Base-by-base conservation (phyloP, 192 early-diverging fungal species). In the Backusella morwellensis region DNA sequence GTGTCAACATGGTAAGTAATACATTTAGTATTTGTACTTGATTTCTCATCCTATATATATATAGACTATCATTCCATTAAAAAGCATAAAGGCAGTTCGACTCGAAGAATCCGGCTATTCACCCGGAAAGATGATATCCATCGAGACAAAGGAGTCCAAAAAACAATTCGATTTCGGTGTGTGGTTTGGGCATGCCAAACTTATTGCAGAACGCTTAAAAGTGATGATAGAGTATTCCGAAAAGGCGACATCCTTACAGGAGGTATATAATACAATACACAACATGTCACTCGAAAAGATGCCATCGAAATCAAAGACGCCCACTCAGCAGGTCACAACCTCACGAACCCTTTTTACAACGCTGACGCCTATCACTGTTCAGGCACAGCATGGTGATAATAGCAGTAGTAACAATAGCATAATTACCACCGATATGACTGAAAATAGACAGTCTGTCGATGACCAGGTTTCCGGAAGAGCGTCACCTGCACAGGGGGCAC, bases 1-100 rank as follows among this genome's bases (percentile, higher is more conserved):
- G 90, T 72, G 78, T 92, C n/a, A 89, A 82, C 52, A 85, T 86
- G 32, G 85, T 92, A 85, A 76, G 38, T 29, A 35, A 35, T 66
- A 23, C 15, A 17, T 26, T 3, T 54, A 17, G 19, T 66, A 40
- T 1, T 29, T 26, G 0, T 15, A 29, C 11, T 26, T 56, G 4
- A 7, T 63, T 32, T 41, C 40, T 63, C 41, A 41, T 41, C 8
- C 19, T 32, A 9, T 66, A 1, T 44, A 70, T 35, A 44, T 23
- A 11, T 79, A 89, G 86, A 75, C 87, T 23, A 83, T 82, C 1
- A 59, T 85, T 9, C 76, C 83, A 17, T 59, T 88, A 44, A 76
- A 82, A 70, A 74, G 86, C 35, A 79, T 91, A 35, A 82, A 83
- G 6, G 35, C 77, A 12, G 74, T 91, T 35, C 69, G 69, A 7